phyloP scores from a whole-genome alignment of 139 green algal species.

The Chlorella vulgaris region DNA sequence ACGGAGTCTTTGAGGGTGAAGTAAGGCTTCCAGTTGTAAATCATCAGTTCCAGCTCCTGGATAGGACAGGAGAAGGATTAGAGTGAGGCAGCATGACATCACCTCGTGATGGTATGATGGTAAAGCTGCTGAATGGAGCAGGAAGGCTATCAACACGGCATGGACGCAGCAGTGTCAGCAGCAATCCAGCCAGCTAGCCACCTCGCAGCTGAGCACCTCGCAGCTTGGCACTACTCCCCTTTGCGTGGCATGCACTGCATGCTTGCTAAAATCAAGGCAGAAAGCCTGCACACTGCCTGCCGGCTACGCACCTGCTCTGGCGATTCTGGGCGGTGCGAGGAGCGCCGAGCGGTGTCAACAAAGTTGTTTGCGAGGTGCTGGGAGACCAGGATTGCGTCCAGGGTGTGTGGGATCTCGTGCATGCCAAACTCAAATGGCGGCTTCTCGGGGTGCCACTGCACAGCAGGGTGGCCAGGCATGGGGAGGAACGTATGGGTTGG shows the following conservation, averaged over 20 bases:
- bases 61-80: not conserved
- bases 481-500: not conserved
- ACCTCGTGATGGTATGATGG: too few relatives aligned
- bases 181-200: too few relatives aligned
- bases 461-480: not conserved
- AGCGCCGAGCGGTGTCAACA: constrained; percentile 65
- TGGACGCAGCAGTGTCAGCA: too few relatives aligned
- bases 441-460: constrained; percentile 90
- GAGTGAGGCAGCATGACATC: too few relatives aligned
- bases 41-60: constrained; percentile 72
- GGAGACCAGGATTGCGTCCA: constrained; percentile 70
- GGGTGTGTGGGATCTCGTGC: constrained; percentile 70
- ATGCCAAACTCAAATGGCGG: constrained; percentile 85
- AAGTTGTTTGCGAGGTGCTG: constrained; percentile 80
- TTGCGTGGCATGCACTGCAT: too few relatives aligned
- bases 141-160: too few relatives aligned
- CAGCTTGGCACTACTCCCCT: not conserved
- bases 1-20: constrained; percentile 67
- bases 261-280: too few relatives aligned
- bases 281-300: too few relatives aligned
- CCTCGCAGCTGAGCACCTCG: not conserved
- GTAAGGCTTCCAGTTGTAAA: constrained; percentile 72
- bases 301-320: constrained; percentile 55
- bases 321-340: constrained; percentile 66
- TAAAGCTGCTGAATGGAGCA: too few relatives aligned